Base-by-base conservation (phyloP, 176 grass and related monocot genomes). In the Carex myosuroides region DNA sequence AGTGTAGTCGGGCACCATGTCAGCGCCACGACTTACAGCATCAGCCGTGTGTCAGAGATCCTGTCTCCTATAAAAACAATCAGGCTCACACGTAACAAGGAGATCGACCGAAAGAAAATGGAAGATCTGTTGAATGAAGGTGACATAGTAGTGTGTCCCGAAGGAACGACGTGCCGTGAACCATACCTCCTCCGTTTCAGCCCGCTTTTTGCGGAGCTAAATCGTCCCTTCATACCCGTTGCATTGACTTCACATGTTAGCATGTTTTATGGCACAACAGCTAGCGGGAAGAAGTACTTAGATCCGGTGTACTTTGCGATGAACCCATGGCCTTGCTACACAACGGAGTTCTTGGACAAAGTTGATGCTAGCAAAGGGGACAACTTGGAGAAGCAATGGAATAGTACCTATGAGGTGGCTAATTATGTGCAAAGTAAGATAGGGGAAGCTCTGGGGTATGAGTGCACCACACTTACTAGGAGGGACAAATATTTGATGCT, bases 401-500 rank as follows among this genome's bases (percentile, higher is more conserved):
- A 80, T 4, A 60, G 60, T 29, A 13, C 41, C 20, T 64, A 53
- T 41, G 88, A 83, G 17, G 83, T 93, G 61, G 95, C 95, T 1
- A 98, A 98, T 81, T 65, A 83, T 48, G 82, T 98, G 81, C 92
- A 98, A 87, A 81, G 82, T 41, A 71, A 83, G 75, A 81, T 98
- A 60, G 89, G 86, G 1, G 82, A 86, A 60, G 84, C 85, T 42
- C 89, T 98, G 0, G 89, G 88, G 52, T 95, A 86, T 84, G 60
- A 83, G 74, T 90, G 92, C 92, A 95, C 95, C 0, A 85, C 54
- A 18, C 86, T 93, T 20, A 95, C 95, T 1, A 91, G 95, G 86
- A 93, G 80, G 83, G 92, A 98, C 46, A 98, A 98, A 88, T 98
- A 98, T 88, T 79, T 94, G 84, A 93, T 94, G 79, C 91, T 98